Conservation (phyloP, 108 stramenopile genomes). For the Cyclotella kingstonii region DNA sequence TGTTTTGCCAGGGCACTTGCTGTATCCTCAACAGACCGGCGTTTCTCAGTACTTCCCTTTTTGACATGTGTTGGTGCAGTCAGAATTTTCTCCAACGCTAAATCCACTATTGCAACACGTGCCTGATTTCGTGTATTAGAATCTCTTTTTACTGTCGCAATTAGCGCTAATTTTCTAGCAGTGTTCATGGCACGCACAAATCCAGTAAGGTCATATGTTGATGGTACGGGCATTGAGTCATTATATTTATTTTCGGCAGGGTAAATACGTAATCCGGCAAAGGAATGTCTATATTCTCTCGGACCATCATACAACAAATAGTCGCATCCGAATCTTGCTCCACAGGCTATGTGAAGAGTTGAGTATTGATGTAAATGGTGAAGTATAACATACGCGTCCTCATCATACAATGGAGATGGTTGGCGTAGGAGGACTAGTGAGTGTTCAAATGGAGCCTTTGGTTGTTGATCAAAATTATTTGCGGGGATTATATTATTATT, state of each 20-base stretch:
- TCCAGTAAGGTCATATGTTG: constrained; percentile 72
- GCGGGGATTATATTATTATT: background rate
- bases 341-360: constrained; percentile 67
- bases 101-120: constrained; percentile 67
- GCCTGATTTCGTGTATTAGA: constrained; percentile 2
- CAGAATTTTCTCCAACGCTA: constrained; percentile 73
- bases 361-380: constrained; percentile 53
- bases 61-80: constrained; percentile 52
- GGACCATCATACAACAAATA: constrained; percentile 81
- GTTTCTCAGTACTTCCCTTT: constrained; percentile 36
- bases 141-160: constrained; percentile 58
- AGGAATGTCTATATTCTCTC: constrained; percentile 78
- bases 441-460: background rate
- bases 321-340: constrained; percentile 85
- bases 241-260: constrained; percentile 4
- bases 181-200: constrained; percentile 81
- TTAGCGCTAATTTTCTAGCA: constrained; percentile 78
- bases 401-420: constrained; percentile 26
- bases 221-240: constrained; percentile 47
- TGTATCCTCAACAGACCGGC: constrained; percentile 27
- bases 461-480: background rate
- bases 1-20: too few species aligned
- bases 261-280: constrained; percentile 82
- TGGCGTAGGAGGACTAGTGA: constrained; percentile 16
- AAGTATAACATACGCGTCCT: constrained; percentile 44